These are phyloP conservation scores for Piper betle DNA, from an alignment of 164 flowering plant species.

Conservation along the genomic window DNA sequence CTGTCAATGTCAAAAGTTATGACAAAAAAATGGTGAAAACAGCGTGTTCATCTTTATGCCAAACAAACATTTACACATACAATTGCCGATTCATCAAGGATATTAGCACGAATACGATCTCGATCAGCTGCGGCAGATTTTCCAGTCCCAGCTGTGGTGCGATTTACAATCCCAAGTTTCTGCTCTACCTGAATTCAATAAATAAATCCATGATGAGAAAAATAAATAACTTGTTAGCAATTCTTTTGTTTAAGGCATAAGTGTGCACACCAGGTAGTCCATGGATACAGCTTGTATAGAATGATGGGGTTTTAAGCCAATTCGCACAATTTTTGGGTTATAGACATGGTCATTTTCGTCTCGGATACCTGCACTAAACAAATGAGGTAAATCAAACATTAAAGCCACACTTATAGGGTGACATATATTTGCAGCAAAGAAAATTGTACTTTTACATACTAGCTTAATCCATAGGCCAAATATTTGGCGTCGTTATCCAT, in stretches of 20 bases:
- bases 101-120: slow-evolving; percentile 63
- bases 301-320: slow-evolving; percentile 91
- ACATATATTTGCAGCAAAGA: too few species aligned
- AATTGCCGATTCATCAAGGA: slow-evolving; percentile 88
- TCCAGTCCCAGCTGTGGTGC: slow-evolving; percentile 33
- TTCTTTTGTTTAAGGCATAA: neutral
- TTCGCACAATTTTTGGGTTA: slow-evolving; percentile 95
- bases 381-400: neutral
- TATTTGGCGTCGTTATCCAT: too few species aligned
- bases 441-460: too few species aligned
- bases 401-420: neutral
- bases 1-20: slow-evolving; percentile 27
- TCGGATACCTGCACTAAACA: slow-evolving; percentile 48
- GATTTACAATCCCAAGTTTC: slow-evolving; percentile 40
- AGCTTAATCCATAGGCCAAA: too few species aligned
- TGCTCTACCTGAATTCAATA: slow-evolving; percentile 55
- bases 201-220: neutral
- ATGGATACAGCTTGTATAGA: slow-evolving; percentile 77
- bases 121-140: slow-evolving; percentile 45
- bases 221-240: neutral
- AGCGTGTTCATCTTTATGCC: neutral
- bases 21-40: neutral
- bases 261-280: slow-evolving; percentile 74
- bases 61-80: slow-evolving; percentile 30
- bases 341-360: slow-evolving; percentile 78